Conservation (phyloP, 805 yeast species). For the Candida coleopterorum region DNA sequence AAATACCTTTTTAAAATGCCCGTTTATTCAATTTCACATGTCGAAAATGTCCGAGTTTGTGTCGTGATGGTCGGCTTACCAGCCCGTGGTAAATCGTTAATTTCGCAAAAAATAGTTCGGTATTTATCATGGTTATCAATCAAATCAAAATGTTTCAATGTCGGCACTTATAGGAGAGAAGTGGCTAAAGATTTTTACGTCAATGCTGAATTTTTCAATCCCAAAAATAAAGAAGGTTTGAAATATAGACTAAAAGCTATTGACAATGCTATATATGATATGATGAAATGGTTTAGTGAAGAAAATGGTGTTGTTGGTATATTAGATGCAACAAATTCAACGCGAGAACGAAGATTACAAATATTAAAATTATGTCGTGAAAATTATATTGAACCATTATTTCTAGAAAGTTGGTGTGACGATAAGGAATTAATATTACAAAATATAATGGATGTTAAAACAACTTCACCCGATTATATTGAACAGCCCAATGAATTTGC, state of each 20-base stretch:
- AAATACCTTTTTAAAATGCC: constrained; percentile 44
- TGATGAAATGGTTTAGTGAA: constrained; percentile 80
- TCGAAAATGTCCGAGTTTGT: constrained; percentile 70
- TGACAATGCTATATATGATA: constrained; percentile 64
- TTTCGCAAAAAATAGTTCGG: constrained; percentile 90
- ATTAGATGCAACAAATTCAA: constrained; percentile 89
- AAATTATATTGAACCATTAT: constrained; percentile 79
- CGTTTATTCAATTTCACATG: constrained; percentile 53
- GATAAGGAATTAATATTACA: constrained; percentile 72
- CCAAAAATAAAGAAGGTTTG: constrained; percentile 59
- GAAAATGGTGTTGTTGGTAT: constrained; percentile 88
- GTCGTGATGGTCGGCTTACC: constrained; percentile 88
- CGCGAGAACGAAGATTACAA: constrained; percentile 62
- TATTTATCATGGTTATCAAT: constrained; percentile 91
- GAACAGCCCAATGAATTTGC: constrained; percentile 70
- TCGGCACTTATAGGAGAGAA: constrained; percentile 77
- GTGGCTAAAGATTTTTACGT: constrained; percentile 48
- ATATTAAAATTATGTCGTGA: constrained; percentile 58
- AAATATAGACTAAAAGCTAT: constrained; percentile 66
- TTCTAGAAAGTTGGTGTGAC: constrained; percentile 88
- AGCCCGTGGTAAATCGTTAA: constrained; percentile 90
- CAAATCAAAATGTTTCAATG: constrained; percentile 81
- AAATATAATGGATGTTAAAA: constrained; percentile 81
- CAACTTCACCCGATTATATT: constrained; percentile 78
- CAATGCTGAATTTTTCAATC: constrained; percentile 74